These are phyloP conservation scores for Microcos paniculata DNA, from an alignment of 345 rosid genomes.

Conservation along the genomic window DNA sequence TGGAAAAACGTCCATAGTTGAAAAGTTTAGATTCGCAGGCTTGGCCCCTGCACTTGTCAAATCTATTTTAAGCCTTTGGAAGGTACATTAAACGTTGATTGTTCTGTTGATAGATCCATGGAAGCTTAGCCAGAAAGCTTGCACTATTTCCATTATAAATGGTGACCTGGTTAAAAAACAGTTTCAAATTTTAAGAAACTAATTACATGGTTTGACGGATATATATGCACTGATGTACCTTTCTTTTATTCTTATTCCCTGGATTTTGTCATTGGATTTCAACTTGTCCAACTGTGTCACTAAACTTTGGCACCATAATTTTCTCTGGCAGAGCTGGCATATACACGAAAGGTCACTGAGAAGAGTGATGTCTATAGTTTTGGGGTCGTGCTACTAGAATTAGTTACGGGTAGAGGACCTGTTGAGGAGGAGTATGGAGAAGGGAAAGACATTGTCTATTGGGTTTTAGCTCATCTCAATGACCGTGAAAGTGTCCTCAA, in stretches of 20 bases:
- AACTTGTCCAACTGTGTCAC: neutral
- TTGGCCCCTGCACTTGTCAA: neutral
- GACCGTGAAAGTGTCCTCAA: slow-evolving; percentile 44
- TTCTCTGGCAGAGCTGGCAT: slow-evolving; percentile 68
- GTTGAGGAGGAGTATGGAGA: slow-evolving; percentile 76
- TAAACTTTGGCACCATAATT: neutral
- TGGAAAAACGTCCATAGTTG: neutral
- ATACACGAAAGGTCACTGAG: slow-evolving; percentile 59
- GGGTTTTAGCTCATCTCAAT: slow-evolving; percentile 61
- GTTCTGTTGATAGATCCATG: neutral
- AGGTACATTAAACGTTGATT: neutral
- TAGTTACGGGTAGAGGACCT: slow-evolving; percentile 54
- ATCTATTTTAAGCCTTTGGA: neutral
- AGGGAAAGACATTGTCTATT: slow-evolving; percentile 71
- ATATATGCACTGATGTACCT: neutral
- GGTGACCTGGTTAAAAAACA: neutral
- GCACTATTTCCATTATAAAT: neutral
- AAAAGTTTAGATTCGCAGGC: neutral
- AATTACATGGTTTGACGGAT: neutral
- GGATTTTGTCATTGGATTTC: too few species aligned
- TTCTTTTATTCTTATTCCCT: neutral
- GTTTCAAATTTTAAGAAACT: neutral
- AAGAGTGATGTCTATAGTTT: slow-evolving; percentile 88
- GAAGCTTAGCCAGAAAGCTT: neutral
- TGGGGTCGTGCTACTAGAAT: slow-evolving; percentile 81